These are phyloP conservation scores for Ceratocystis cubensis DNA, from an alignment of 2,329 filamentous ascomycete species.

Conservation along the genomic window DNA sequence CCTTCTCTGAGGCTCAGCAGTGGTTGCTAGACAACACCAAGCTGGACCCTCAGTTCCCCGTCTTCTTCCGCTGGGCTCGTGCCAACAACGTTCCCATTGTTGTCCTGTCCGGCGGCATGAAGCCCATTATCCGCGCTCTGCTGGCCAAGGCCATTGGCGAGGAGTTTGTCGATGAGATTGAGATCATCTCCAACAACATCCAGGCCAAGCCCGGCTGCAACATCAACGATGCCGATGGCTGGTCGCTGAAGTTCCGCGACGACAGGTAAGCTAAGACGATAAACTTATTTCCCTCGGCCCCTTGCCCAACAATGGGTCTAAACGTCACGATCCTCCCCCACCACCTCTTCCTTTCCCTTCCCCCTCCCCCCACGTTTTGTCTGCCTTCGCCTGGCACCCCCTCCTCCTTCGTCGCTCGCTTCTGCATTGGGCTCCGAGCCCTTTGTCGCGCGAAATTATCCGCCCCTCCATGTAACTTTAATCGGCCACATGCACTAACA, in stretches of 20 bases:
- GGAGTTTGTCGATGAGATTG: slow-evolving; percentile 60
- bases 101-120: slow-evolving; percentile 85
- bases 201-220: slow-evolving; percentile 49
- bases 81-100: slow-evolving; percentile 81
- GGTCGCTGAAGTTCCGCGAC: slow-evolving; percentile 81
- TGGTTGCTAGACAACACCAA: slow-evolving; percentile 70
- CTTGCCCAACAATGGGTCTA: slow-evolving; percentile 5
- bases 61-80: slow-evolving; percentile 75
- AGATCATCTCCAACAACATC: slow-evolving; percentile 84
- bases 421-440: background rate
- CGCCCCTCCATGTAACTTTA: background rate
- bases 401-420: background rate
- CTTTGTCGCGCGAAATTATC: background rate
- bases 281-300: slow-evolving; percentile 28
- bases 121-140: slow-evolving; percentile 75
- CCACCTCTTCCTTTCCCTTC: background rate
- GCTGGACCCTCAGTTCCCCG: slow-evolving; percentile 75
- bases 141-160: slow-evolving; percentile 67
- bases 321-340: slow-evolving; percentile 6
- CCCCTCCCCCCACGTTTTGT: background rate
- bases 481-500: background rate
- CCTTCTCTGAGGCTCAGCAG: slow-evolving; percentile 70
- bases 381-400: background rate
- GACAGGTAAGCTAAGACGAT: slow-evolving; percentile 41
- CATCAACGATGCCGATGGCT: slow-evolving; percentile 69